Evolutionary conservation across 2,329 filamentous ascomycete genomes (phyloP), one percentile per base, ranked within the genome.

Genomic region (Myriosclerotinia scirpicola): DNA sequence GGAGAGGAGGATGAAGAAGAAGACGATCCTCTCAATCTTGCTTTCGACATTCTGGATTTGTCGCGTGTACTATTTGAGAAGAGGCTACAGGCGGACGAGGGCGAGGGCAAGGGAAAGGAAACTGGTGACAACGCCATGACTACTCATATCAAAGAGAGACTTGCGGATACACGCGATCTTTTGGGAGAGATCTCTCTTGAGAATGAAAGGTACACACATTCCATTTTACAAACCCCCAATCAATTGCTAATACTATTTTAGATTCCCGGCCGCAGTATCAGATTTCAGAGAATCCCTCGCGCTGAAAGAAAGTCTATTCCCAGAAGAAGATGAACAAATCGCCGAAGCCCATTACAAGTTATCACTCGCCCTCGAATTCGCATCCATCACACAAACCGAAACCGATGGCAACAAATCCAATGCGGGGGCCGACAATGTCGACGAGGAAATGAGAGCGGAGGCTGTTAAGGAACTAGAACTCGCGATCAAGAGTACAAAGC

Each of bases 301-400:
- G 52, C 86, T 96, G 74, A 96, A 96, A 79, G 80, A 91, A 72
- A 84, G 90, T 61, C 84, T 98, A 3, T 93, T 92, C 76, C 85
- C 91, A 0, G 84, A 89, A 60, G 92, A 96, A 69, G 92, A 91
- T 17, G 90, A 93, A 73, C 85, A 96, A 62, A 85, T 98, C 66
- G 94, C 95, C 53, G 95, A 99, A 81, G 94, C 92, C 20, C 93
- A 99, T 80, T 99, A 91, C 82, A 98, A 97, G 80, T 88, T 99
- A 36, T 97, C 94, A 0, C 85, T 99, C 20, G 95, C 95, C 0
- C 85, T 99, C 38, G 95, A 99, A 76, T 98, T 98, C 73, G 92
- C 92, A 5, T 95, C 92, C 0, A 87, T 95, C 55, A 91, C 88
- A 7, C 83, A 82, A 22, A 82, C 85, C 1, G 44, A 60, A 60